Evolutionary conservation across 257 asterid species (phyloP).

Genomic region (Nemophila menziesii): DNA sequence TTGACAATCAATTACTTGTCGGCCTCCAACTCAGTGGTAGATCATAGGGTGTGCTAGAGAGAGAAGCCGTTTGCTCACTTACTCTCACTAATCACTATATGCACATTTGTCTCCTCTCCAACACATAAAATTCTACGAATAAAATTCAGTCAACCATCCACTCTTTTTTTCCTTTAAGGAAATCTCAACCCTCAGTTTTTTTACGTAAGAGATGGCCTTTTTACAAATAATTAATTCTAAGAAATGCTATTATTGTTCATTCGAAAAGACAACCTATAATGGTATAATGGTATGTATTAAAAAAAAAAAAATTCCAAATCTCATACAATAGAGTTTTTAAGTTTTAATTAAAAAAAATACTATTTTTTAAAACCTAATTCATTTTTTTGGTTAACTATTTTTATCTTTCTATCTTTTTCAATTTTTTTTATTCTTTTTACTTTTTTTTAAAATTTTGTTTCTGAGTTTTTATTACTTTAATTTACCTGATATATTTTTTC

Average conservation of each 20-base stretch:
- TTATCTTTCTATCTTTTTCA: too few species aligned
- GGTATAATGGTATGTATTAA: constrained; percentile 1
- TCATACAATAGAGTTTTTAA: too few species aligned
- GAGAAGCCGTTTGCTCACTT: not conserved
- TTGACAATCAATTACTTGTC: constrained; percentile 2
- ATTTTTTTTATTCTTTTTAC: too few species aligned
- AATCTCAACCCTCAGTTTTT: constrained; percentile 20
- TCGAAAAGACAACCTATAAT: not conserved
- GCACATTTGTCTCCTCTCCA: constrained; percentile 5
- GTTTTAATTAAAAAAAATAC: too few species aligned
- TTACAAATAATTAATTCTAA: constrained; percentile 14
- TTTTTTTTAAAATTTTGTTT: too few species aligned
- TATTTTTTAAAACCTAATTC: too few species aligned
- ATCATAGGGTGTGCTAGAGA: not conserved
- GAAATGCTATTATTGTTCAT: not conserved
- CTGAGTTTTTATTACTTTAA: too few species aligned
- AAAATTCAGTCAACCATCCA: constrained; percentile 23
- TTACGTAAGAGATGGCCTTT: constrained; percentile 6
- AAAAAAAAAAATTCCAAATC: too few species aligned
- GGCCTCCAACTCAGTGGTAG: constrained; percentile 2
- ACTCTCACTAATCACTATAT: not conserved
- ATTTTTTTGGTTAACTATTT: too few species aligned
- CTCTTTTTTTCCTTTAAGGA: constrained; percentile 34
- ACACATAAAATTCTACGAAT: not conserved
- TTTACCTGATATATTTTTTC: too few species aligned